phyloP scores from a whole-genome alignment of 1,284 basidiomycete species.

The Rhizoctonia solani region DNA sequence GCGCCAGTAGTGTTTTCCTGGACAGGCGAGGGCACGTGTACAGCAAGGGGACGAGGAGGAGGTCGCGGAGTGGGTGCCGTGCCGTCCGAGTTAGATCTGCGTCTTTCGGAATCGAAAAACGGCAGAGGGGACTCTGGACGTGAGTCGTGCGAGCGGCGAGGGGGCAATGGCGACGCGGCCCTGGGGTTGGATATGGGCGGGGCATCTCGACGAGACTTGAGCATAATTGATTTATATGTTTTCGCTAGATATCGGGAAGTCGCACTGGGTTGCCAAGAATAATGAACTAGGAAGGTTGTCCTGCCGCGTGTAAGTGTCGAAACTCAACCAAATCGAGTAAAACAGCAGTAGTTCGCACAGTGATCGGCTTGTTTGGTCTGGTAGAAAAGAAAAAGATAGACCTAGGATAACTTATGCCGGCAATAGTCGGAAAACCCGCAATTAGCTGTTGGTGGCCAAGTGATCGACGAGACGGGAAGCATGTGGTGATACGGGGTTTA shows the following conservation, averaged over 20 bases:
- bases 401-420: no score
- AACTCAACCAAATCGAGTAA: not conserved
- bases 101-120: constrained; percentile 1
- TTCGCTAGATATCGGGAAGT: constrained; percentile 23
- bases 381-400: no score
- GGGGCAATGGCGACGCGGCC: constrained; percentile 12
- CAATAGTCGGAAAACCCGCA: no score
- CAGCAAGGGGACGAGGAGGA: constrained; percentile 2
- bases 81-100: constrained; percentile 14
- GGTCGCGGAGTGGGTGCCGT: constrained; percentile 24
- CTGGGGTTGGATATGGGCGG: constrained; percentile 29
- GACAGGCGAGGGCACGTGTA: constrained; percentile 31
- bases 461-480: constrained; percentile 16
- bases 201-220: constrained; percentile 23
- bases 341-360: no score
- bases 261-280: not conserved
- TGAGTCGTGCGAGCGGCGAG: constrained; percentile 29
- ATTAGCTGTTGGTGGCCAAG: no score
- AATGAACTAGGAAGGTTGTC: not conserved
- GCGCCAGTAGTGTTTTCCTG: constrained; percentile 5
- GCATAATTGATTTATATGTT: constrained; percentile 7
- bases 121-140: constrained; percentile 6
- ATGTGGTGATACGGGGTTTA: not conserved
- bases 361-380: no score
- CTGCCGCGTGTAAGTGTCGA: not conserved